phyloP scores from a whole-genome alignment of 192 early-diverging fungal genomes.

The Backusella circina region DNA sequence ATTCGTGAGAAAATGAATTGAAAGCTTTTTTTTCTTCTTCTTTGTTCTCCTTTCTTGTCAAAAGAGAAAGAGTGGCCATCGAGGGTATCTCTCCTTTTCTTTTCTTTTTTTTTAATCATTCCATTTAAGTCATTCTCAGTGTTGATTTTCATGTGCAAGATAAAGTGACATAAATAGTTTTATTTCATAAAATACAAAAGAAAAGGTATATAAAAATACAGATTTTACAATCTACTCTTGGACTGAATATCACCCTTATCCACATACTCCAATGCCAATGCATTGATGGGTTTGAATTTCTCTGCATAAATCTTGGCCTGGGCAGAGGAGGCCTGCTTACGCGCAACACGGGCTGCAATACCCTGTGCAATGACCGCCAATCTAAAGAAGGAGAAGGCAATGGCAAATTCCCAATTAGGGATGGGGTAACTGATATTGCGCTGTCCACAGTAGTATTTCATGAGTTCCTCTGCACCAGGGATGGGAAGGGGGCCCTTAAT shows the following conservation, averaged over 20 bases:
- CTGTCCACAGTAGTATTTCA: slow-evolving; percentile 66
- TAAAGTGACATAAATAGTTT: not conserved
- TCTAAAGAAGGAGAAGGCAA: slow-evolving; percentile 87
- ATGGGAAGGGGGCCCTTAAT: slow-evolving; percentile 40
- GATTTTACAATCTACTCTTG: not conserved
- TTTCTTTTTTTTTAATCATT: not conserved
- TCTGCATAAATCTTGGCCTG: slow-evolving; percentile 42
- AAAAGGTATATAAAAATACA: not conserved
- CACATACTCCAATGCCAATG: slow-evolving; percentile 59
- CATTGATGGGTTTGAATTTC: slow-evolving; percentile 43
- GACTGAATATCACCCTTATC: slow-evolving; percentile 35
- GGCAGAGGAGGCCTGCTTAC: slow-evolving; percentile 81
- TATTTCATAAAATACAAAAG: not conserved
- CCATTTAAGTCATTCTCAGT: not conserved
- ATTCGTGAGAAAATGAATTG: no score
- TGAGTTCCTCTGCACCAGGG: slow-evolving; percentile 61
- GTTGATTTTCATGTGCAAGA: not conserved
- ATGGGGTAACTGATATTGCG: slow-evolving; percentile 70
- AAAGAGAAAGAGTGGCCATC: not conserved
- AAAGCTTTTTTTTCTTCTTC: not conserved
- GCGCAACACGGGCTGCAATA: slow-evolving; percentile 79
- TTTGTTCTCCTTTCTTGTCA: not conserved
- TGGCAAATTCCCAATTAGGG: slow-evolving; percentile 70
- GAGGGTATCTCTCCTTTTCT: not conserved
- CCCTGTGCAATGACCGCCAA: slow-evolving; percentile 78